Conservation (phyloP, 148 eudicot species). For the Rheum nobile region DNA sequence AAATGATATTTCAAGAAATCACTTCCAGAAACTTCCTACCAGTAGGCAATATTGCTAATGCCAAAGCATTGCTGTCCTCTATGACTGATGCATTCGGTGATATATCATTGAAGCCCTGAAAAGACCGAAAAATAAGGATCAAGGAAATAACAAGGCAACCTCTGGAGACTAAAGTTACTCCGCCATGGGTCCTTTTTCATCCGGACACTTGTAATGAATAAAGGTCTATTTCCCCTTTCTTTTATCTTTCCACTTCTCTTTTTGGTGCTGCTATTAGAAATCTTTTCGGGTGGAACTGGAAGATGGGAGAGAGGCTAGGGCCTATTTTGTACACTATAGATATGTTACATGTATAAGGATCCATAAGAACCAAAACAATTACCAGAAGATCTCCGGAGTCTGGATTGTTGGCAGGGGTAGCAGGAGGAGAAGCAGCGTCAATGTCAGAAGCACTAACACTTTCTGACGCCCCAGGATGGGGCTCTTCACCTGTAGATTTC, state of each 20-base stretch:
- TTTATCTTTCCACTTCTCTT: not conserved
- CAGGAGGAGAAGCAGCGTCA: slow-evolving; percentile 34
- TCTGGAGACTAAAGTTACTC: not conserved
- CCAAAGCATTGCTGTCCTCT: slow-evolving; percentile 91
- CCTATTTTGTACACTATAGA: not conserved
- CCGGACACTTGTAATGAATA: not conserved
- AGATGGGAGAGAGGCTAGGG: not conserved
- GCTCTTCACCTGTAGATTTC: slow-evolving; percentile 28
- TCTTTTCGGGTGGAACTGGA: too few species aligned
- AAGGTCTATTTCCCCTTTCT: not conserved
- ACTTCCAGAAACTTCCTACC: slow-evolving; percentile 23
- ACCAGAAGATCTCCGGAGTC: slow-evolving; percentile 82
- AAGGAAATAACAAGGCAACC: not conserved
- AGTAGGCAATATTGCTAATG: slow-evolving; percentile 74
- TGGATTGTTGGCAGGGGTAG: slow-evolving; percentile 25
- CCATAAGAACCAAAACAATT: slow-evolving; percentile 4
- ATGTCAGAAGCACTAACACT: slow-evolving; percentile 20
- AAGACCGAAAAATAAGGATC: not conserved
- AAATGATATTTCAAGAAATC: not conserved
- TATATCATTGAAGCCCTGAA: slow-evolving; percentile 57
- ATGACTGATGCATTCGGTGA: slow-evolving; percentile 52
- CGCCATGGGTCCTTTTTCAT: not conserved
- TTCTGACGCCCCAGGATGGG: slow-evolving; percentile 32
- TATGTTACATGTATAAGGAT: not conserved
- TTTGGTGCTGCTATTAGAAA: not conserved